phyloP scores from a whole-genome alignment of 139 green algal species.

The Chlamydomonas incerta region DNA sequence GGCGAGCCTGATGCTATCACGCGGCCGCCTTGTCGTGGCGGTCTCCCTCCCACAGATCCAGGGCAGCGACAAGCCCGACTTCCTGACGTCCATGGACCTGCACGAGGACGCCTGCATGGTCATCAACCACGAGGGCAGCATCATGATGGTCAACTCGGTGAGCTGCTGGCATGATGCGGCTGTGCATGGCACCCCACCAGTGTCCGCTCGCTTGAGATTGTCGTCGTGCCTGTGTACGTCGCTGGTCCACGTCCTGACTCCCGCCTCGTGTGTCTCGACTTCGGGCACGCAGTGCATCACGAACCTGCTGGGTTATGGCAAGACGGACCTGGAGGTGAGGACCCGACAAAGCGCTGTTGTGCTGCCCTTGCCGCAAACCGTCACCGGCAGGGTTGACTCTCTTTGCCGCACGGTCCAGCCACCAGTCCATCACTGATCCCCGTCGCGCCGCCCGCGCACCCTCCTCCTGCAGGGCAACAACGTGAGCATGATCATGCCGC shows the following conservation, averaged over 20 bases:
- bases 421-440: too few species aligned
- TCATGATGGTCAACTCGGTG: conserved; percentile 36
- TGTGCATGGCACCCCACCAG: too few species aligned
- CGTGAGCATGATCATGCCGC: conserved; percentile 49
- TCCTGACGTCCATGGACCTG: conserved; percentile 51
- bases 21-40: not conserved
- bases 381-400: too few species aligned
- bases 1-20: not conserved
- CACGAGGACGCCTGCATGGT: conserved; percentile 48
- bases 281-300: conserved; percentile 44
- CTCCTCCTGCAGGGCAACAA: conserved; percentile 18
- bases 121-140: conserved; percentile 44
- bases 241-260: too few species aligned
- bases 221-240: too few species aligned
- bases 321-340: conserved; percentile 47
- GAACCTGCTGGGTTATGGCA: conserved; percentile 46
- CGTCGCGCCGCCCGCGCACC: not conserved
- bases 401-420: too few species aligned
- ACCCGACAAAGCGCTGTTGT: too few species aligned
- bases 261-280: too few species aligned
- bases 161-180: too few species aligned
- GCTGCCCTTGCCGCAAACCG: too few species aligned
- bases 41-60: conserved; percentile 1
- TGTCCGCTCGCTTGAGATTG: too few species aligned
- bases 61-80: conserved; percentile 32